Conservation (phyloP, 1,284 basidiomycete species). For the Heterobasidion parviporum region DNA sequence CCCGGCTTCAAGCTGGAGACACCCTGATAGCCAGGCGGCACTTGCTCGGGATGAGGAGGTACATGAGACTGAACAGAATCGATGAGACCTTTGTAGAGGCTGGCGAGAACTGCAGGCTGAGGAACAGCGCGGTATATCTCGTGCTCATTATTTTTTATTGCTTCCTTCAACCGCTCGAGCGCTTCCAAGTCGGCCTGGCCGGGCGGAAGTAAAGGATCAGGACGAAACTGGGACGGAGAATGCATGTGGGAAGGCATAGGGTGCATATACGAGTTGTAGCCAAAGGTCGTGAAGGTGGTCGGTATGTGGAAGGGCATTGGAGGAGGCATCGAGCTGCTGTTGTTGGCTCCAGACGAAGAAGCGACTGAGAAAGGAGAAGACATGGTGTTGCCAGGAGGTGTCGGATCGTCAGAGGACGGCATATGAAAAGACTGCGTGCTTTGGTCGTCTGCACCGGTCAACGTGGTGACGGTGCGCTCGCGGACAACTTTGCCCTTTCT, state of each 20-base stretch:
- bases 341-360: slow-evolving; percentile 14
- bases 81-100: slow-evolving; percentile 47
- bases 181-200: slow-evolving; percentile 56
- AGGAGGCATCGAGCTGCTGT: slow-evolving; percentile 5
- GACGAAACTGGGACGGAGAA: slow-evolving; percentile 11
- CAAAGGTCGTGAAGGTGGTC: slow-evolving; percentile 15
- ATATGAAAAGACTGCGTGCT: slow-evolving; percentile 29
- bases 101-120: slow-evolving; percentile 52
- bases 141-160: slow-evolving; percentile 65
- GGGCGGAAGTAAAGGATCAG: slow-evolving; percentile 13
- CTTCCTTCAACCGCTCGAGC: slow-evolving; percentile 61
- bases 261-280: slow-evolving; percentile 20
- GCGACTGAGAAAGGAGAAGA: slow-evolving; percentile 23
- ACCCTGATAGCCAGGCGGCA: slow-evolving; percentile 6
- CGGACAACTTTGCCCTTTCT: slow-evolving; percentile 43
- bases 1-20: neutral
- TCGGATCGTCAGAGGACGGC: slow-evolving; percentile 37
- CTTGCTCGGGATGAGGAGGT: slow-evolving; percentile 36
- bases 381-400: slow-evolving; percentile 16
- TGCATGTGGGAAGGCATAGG: slow-evolving; percentile 13
- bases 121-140: slow-evolving; percentile 58
- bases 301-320: slow-evolving; percentile 13
- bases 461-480: slow-evolving; percentile 55
- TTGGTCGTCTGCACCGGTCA: slow-evolving; percentile 26
- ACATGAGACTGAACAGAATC: slow-evolving; percentile 16